Percentiles rank a stretch among this genome's conserved stretches.
phyloP scores from a whole-genome alignment of 1,284 basidiomycete species.

The Cryptococcus wingfieldii region DNA sequence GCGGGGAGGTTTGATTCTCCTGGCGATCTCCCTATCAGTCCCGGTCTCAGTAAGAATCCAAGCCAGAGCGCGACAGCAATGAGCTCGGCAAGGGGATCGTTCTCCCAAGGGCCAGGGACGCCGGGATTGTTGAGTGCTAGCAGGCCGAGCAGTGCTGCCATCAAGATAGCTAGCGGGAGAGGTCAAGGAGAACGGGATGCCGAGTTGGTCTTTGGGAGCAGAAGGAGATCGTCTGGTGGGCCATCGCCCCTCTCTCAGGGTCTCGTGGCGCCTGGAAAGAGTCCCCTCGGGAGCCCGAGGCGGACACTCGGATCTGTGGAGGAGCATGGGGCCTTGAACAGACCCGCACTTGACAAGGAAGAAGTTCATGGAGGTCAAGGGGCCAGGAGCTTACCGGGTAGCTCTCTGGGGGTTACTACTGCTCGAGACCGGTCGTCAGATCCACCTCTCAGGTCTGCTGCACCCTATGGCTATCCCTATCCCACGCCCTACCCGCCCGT shows the following conservation, averaged over 20 bases:
- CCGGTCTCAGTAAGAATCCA: neutral
- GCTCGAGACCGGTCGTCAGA: constrained; percentile 11
- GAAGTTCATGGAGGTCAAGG: neutral
- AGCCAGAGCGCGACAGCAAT: neutral
- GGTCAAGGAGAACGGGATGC: neutral
- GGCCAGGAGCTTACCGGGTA: constrained; percentile 27
- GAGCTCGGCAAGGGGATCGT: neutral
- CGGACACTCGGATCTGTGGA: constrained; percentile 8
- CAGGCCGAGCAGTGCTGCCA: constrained; percentile 14
- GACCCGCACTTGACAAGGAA: neutral
- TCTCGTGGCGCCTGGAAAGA: neutral
- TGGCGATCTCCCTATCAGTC: neutral
- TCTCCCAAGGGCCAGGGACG: constrained; percentile 5
- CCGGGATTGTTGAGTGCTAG: constrained; percentile 24
- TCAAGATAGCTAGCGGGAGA: neutral
- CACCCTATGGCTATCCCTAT: neutral
- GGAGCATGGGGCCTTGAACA: neutral
- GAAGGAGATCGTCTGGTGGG: constrained; percentile 9
- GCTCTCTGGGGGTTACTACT: constrained; percentile 8
- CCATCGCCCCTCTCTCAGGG: constrained; percentile 15
- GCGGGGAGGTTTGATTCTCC: constrained; percentile 32
- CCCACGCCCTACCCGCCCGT: neutral
- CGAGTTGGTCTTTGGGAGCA: constrained; percentile 7
- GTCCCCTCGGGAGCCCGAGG: constrained; percentile 8
- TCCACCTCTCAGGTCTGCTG: constrained; percentile 15